Evolutionary conservation across 108 stramenopile species (phyloP).

Genomic region (Schizochytrium sp.): DNA sequence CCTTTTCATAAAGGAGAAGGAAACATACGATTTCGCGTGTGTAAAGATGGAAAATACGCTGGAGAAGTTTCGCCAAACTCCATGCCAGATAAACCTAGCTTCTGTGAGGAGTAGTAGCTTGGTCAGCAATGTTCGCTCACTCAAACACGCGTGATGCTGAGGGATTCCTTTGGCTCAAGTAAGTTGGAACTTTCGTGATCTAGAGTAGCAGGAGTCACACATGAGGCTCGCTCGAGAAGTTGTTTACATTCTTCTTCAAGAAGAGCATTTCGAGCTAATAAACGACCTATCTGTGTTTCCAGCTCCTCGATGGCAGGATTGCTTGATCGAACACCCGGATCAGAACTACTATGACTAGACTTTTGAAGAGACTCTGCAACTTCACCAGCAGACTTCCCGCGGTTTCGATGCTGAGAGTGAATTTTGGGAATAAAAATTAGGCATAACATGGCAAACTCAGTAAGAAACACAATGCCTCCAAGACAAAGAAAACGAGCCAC

Average conservation of each 20-base stretch:
- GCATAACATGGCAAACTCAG: slow-evolving; percentile 27
- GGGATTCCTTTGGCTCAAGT: too few relatives aligned
- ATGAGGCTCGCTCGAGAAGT: background rate
- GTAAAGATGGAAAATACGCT: too few relatives aligned
- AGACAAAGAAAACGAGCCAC: background rate
- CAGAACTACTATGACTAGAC: background rate
- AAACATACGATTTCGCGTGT: too few relatives aligned
- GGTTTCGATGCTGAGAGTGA: background rate
- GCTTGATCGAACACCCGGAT: background rate
- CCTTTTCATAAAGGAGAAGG: too few relatives aligned
- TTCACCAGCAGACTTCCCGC: background rate
- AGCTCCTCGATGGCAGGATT: background rate
- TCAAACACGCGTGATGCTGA: too few relatives aligned
- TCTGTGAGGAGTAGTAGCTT: too few relatives aligned
- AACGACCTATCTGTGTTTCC: background rate
- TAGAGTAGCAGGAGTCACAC: too few relatives aligned
- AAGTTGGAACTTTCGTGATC: too few relatives aligned
- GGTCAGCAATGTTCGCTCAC: too few relatives aligned
- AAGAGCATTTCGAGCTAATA: background rate
- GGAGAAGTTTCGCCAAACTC: too few relatives aligned
- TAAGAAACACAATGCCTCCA: slow-evolving; percentile 31
- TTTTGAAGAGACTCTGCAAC: background rate
- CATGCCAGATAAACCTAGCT: too few relatives aligned
- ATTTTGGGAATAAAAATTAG: slow-evolving; percentile 25
- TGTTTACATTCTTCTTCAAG: background rate